Percentiles rank a stretch among this genome's conserved stretches.
Evolutionary conservation across 805 yeast genomes (phyloP).

Genomic region (Crinitomyces ghanaensis): DNA sequence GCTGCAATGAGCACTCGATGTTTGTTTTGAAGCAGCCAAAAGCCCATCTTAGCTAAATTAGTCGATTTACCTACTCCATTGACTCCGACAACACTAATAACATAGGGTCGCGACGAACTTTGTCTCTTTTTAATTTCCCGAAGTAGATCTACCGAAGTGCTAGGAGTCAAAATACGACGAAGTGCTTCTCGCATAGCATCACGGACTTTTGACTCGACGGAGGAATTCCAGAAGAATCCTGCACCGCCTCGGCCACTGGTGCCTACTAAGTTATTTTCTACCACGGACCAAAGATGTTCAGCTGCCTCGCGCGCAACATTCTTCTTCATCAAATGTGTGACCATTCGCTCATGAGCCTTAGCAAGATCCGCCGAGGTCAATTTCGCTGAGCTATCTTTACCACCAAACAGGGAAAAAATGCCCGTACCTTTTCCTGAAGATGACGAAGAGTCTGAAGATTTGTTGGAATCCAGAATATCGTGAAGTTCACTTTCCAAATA

Average conservation of each 20-base stretch:
- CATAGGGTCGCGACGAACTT: constrained; percentile 49
- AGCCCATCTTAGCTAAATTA: constrained; percentile 84
- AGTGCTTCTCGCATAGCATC: constrained; percentile 46
- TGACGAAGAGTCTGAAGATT: constrained; percentile 28
- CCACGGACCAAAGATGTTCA: constrained; percentile 52
- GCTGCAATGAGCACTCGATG: constrained; percentile 84
- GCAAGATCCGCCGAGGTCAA: constrained; percentile 53
- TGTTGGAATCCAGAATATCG: constrained; percentile 26
- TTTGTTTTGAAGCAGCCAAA: constrained; percentile 88
- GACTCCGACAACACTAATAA: constrained; percentile 95
- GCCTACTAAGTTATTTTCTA: constrained; percentile 58
- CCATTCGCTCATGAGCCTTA: constrained; percentile 52
- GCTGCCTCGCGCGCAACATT: constrained; percentile 92
- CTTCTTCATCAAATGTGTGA: constrained; percentile 68
- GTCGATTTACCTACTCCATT: constrained; percentile 98
- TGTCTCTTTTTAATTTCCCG: constrained; percentile 56
- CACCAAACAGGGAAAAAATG: constrained; percentile 58
- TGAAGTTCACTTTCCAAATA: constrained; percentile 48
- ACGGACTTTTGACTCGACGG: constrained; percentile 61
- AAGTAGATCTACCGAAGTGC: constrained; percentile 75
- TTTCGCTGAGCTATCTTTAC: too few species aligned
- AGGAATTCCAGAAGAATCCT: too few species aligned
- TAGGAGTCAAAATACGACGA: constrained; percentile 71
- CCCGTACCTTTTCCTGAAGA: constrained; percentile 49
- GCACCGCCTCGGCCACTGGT: constrained; percentile 55